Base-by-base conservation (phyloP, 352 stramenopile genomes). In the Phytophthora lateralis region DNA sequence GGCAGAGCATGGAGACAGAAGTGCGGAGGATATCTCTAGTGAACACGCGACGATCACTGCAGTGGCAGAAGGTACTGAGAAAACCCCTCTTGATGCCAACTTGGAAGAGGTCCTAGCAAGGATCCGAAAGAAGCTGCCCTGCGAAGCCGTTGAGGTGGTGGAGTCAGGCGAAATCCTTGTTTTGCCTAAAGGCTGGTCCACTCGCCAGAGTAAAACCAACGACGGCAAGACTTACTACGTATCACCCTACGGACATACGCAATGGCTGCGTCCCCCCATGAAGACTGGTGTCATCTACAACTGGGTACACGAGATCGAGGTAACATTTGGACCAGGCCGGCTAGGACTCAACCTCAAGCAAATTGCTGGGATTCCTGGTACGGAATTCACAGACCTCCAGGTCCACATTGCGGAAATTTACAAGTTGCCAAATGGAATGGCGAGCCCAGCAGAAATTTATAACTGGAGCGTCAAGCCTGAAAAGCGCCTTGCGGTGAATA, bases 401-500 rank as follows among this genome's bases (percentile, higher is more conserved):
- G 85, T 94, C 29, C 78, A 92, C 44, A 91, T 92, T 37, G 78
- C 79, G 0, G 85, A 94, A 53, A 89, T 94, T 44, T 93, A 93
- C 66, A 93, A 93, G 78, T 60, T 95, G 11, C 73, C 76, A 15
- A 94, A 86, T 39, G 87, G 87, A 20, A 81, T 93, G 69, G 80
- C 87, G 34, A 93, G 82, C 66, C 87, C 87, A 39, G 87, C 87
- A 6, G 87, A 95, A 69, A 91, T 95, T 57, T 96, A 96, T 75
- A 96, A 96, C 64, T 96, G 87, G 87, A 88, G 87, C 61, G 84
- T 94, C 47, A 96, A 96, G 46, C 85, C 87, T 20, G 87, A 94
- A 62, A 91, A 93, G 82, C 85, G 85, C 32, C 70, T 96, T 46
- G 65, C 81, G 26, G 58, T 89, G 20, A 88, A 88, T 30, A 93